Percentiles rank a stretch among this genome's conserved stretches.
phyloP scores from a whole-genome alignment of 106 monocot genomes.

The Dendrobium catenatum region DNA sequence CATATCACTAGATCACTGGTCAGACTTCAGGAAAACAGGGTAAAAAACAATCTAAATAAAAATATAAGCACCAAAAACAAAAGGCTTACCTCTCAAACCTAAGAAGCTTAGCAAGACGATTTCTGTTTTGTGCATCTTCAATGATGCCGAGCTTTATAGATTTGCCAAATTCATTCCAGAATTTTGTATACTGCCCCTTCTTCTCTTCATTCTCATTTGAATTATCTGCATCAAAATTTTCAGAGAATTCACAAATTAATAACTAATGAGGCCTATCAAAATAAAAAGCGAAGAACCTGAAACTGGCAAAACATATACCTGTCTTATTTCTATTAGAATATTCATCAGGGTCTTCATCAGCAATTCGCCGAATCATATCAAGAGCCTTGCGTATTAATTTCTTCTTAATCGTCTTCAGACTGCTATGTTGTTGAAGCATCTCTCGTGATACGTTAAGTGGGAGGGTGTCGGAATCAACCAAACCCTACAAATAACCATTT shows the following conservation, averaged over 20 bases:
- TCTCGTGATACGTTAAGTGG: slow-evolving; percentile 96
- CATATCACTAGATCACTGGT: too few species aligned
- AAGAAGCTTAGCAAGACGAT: slow-evolving; percentile 93
- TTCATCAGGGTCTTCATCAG: slow-evolving; percentile 97
- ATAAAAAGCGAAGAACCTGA: not conserved
- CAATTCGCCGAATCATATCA: slow-evolving; percentile 91
- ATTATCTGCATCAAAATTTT: slow-evolving; percentile 39
- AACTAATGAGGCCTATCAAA: not conserved
- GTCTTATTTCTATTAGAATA: slow-evolving; percentile 47
- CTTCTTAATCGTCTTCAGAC: slow-evolving; percentile 97
- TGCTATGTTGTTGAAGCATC: slow-evolving; percentile 95
- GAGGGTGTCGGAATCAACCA: slow-evolving; percentile 94
- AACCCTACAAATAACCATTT: slow-evolving; percentile 43
- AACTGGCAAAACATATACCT: slow-evolving; percentile 25
- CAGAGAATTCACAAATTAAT: not conserved
- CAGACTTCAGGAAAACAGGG: not conserved
- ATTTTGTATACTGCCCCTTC: slow-evolving; percentile 82
- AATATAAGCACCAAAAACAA: not conserved
- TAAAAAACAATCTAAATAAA: not conserved
- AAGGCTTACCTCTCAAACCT: slow-evolving; percentile 79
- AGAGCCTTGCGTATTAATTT: slow-evolving; percentile 95
- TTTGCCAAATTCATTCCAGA: slow-evolving; percentile 99
- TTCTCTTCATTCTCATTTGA: slow-evolving; percentile 61
- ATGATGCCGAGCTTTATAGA: slow-evolving; percentile 97
- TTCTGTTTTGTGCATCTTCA: slow-evolving; percentile 94